Conservation (phyloP, 164 flowering plant genomes). For the grape (Vitis vinifera) region ASM3070453v1 NC_081819.1:22679001-22679500, state of each 20-base stretch:
- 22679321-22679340: slow-evolving; percentile 1
- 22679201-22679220: too few relatives aligned
- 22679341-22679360: slow-evolving; percentile 96
- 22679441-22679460: slow-evolving; percentile 78
- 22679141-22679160: too few relatives aligned
- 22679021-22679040: too few relatives aligned
- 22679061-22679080: too few relatives aligned
- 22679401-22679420: slow-evolving; percentile 61
- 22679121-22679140: too few relatives aligned
- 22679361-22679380: slow-evolving; percentile 56
- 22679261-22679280: background rate
- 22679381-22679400: slow-evolving; percentile 75
- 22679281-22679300: background rate
- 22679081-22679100: too few relatives aligned
- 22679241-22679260: too few relatives aligned
- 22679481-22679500: background rate
- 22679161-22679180: too few relatives aligned
- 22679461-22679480: background rate
- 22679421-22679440: slow-evolving; percentile 88
- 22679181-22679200: background rate
- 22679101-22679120: too few relatives aligned
- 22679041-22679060: too few relatives aligned
- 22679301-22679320: background rate
- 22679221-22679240: too few relatives aligned
- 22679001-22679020: too few relatives aligned